Evolutionary conservation across 441 rosid species (phyloP), one percentile per base, ranked within the genome.

Genomic region (Hura crepitans): DNA sequence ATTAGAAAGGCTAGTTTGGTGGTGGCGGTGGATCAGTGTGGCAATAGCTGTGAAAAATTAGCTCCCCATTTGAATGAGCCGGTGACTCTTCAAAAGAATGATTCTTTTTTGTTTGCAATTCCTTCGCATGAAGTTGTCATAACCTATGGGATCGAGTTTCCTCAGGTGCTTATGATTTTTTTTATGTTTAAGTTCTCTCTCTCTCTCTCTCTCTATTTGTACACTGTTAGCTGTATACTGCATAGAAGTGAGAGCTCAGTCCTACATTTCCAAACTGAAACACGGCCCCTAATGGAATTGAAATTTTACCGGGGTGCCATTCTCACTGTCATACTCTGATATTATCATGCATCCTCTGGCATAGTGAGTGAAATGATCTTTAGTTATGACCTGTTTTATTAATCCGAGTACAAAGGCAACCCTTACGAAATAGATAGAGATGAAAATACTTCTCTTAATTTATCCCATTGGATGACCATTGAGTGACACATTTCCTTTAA

Each of bases 71-170:
- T 93, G 83, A 84, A 72, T 56, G 84, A 86, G 59, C 86, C 90
- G 8, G 81, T 88, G n/a, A 78, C 87, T 57, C 78, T 88, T 28
- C 65, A 66, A 67, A 84, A 81, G 78, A 78, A 88, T 5, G 96
- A 88, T 83, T 86, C 93, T 53, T 87, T 87, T 65, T 68, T 88
- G 1, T 83, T 77, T 70, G 98, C 87, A 27, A 82, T 84, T 73
- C 98, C 97, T 3, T 82, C 86, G 18, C 57, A 79, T 28, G 73
- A 80, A 69, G 80, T 91, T 82, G 89, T 68, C 23, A 63, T 91
- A 59, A 85, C 86, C 71, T 89, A 83, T 77, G 96, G 93, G 76
- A 91, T 93, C 74, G 83, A 93, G 78, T 89, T 93, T 75, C 81
- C 87, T 28, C 83, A 83, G 95, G 97, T 89, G 70, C 13, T 17